Evolutionary conservation across 2,329 filamentous ascomycete genomes (phyloP).

Genomic region (Thielaviopsis euricoi): DNA sequence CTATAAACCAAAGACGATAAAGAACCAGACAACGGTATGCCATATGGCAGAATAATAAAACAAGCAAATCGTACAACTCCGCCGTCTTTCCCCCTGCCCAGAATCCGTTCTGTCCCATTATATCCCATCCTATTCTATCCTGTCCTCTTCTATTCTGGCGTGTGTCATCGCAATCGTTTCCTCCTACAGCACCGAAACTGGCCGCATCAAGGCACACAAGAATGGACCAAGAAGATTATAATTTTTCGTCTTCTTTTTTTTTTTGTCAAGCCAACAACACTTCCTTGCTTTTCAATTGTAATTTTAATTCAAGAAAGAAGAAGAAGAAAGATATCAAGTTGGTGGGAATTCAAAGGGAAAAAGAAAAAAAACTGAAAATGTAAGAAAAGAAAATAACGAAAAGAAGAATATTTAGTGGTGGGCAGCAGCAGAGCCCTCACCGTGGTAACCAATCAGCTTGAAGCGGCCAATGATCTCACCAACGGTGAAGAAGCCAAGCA

Average conservation of each 20-base stretch:
- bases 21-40: background rate
- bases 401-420: constrained; percentile 33
- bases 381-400: background rate
- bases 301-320: background rate
- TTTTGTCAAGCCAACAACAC: background rate
- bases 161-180: too few relatives aligned
- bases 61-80: background rate
- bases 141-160: too few relatives aligned
- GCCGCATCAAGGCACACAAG: background rate
- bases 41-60: background rate
- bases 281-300: background rate
- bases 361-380: background rate
- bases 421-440: constrained; percentile 37
- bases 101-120: too few relatives aligned
- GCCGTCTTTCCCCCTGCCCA: background rate
- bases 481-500: constrained; percentile 91
- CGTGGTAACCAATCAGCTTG: constrained; percentile 88
- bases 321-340: background rate
- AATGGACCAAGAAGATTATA: background rate
- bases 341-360: background rate
- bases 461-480: constrained; percentile 92
- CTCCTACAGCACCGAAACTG: too few relatives aligned
- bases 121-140: too few relatives aligned
- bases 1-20: background rate
- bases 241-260: background rate